phyloP scores from a whole-genome alignment of 2,329 filamentous ascomycete genomes.

The Triangularia verruculosa region DNA sequence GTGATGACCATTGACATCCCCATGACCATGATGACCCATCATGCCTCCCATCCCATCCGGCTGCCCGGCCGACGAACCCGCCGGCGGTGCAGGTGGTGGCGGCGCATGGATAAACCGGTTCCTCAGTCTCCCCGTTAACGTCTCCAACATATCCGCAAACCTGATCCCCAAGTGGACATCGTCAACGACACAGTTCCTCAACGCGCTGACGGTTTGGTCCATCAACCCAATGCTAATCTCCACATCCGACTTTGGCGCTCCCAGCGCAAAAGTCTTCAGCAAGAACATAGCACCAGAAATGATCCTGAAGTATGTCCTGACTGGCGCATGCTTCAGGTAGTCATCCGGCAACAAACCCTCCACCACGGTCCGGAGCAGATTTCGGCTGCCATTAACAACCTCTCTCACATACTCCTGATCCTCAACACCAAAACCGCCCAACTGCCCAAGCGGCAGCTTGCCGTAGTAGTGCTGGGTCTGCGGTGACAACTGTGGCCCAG shows the following conservation, averaged over 20 bases:
- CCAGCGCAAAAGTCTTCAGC: conserved; percentile 79
- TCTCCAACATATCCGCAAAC: conserved; percentile 79
- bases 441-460: conserved; percentile 60
- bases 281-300: conserved; percentile 83
- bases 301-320: conserved; percentile 82
- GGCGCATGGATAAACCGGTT: conserved; percentile 70
- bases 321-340: conserved; percentile 78
- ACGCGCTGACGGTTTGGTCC: conserved; percentile 69
- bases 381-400: conserved; percentile 74
- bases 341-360: conserved; percentile 70
- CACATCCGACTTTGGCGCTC: conserved; percentile 74
- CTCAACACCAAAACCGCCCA: conserved; percentile 61
- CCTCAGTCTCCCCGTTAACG: conserved; percentile 69
- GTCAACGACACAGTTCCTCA: conserved; percentile 76
- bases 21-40: background rate
- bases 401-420: conserved; percentile 73
- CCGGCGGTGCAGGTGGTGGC: conserved; percentile 40
- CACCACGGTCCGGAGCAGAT: conserved; percentile 73
- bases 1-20: background rate
- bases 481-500: conserved; percentile 50
- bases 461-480: conserved; percentile 64
- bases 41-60: background rate
- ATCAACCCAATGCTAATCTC: conserved; percentile 72
- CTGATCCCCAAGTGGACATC: conserved; percentile 82
- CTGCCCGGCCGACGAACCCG: conserved; percentile 24